These are phyloP conservation scores for Sporothrix euskadiensis DNA, from an alignment of 2,329 filamentous ascomycete genomes.

Conservation along the genomic window DNA sequence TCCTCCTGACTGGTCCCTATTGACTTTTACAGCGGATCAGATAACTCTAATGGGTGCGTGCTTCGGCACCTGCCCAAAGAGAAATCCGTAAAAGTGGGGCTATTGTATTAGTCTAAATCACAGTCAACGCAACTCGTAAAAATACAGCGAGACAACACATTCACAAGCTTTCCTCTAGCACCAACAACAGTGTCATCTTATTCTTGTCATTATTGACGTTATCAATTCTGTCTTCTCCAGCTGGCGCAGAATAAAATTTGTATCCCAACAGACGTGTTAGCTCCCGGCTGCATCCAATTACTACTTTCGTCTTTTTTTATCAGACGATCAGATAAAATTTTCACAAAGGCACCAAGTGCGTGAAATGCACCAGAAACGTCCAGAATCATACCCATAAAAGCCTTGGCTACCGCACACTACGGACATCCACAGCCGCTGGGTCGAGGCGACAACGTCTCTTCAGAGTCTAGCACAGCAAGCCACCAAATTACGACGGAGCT, in stretches of 20 bases:
- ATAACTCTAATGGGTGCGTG: slow-evolving; percentile 20
- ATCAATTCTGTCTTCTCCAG: neutral
- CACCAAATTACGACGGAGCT: neutral
- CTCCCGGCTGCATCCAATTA: neutral
- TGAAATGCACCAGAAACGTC: neutral
- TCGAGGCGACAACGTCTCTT: neutral
- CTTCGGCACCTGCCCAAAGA: neutral
- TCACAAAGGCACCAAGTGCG: neutral
- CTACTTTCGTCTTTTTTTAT: slow-evolving; percentile 25
- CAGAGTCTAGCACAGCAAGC: neutral
- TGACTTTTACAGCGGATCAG: slow-evolving; percentile 23
- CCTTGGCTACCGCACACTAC: neutral
- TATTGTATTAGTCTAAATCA: too few relatives aligned
- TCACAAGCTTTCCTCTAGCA: neutral
- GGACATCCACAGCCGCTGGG: neutral
- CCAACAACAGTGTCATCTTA: neutral
- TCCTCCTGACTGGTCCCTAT: neutral
- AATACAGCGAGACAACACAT: neutral
- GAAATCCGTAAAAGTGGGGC: slow-evolving; percentile 1
- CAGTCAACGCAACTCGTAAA: neutral
- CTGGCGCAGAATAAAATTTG: neutral
- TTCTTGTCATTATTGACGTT: neutral
- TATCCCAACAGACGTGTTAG: neutral
- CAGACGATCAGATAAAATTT: slow-evolving; percentile 32
- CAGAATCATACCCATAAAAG: neutral